Percentiles rank a stretch among this genome's conserved stretches.
phyloP scores from a whole-genome alignment of 495 filamentous ascomycete species.

The Aspergillus taichungensis region DNA sequence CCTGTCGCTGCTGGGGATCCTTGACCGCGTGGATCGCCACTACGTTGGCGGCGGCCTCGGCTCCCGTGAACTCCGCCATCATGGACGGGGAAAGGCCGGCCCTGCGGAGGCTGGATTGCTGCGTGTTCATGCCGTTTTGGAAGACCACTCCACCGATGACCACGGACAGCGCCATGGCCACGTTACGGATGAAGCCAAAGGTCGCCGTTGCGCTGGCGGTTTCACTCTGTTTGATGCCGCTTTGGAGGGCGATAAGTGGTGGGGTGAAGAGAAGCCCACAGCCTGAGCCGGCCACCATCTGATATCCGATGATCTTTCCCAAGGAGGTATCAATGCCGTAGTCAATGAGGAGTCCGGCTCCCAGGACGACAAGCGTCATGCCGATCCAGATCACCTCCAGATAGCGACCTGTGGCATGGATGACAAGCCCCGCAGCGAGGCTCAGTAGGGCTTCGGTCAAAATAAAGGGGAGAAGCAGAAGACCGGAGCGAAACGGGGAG shows the following conservation, averaged over 20 bases:
- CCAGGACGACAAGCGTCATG: slow-evolving; percentile 34
- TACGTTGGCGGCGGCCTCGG: slow-evolving; percentile 45
- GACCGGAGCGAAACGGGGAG: slow-evolving; percentile 43
- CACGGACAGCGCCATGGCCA: slow-evolving; percentile 62
- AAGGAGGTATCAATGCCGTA: slow-evolving; percentile 30
- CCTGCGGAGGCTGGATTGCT: slow-evolving; percentile 24
- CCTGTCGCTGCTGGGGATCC: slow-evolving; percentile 34
- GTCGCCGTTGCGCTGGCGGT: slow-evolving; percentile 72
- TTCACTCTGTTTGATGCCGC: slow-evolving; percentile 56
- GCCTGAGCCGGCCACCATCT: slow-evolving; percentile 54
- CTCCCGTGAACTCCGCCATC: slow-evolving; percentile 34
- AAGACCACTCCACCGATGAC: slow-evolving; percentile 79
- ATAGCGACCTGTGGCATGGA: slow-evolving; percentile 54
- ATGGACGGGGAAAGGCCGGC: slow-evolving; percentile 36
- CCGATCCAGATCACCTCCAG: slow-evolving; percentile 47
- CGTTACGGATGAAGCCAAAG: slow-evolving; percentile 63
- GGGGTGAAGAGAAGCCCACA: slow-evolving; percentile 43
- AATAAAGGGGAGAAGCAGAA: slow-evolving; percentile 44
- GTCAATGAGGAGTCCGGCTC: slow-evolving; percentile 45
- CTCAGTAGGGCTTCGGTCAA: slow-evolving; percentile 41
- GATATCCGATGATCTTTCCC: slow-evolving; percentile 41
- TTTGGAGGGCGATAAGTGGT: slow-evolving; percentile 72
- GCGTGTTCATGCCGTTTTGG: slow-evolving; percentile 48
- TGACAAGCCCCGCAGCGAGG: slow-evolving; percentile 42
- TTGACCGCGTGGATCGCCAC: slow-evolving; percentile 32